Evolutionary conservation across 352 stramenopile genomes (phyloP), one percentile per base, ranked within the genome.

Genomic region (Phytophthora sojae): DNA sequence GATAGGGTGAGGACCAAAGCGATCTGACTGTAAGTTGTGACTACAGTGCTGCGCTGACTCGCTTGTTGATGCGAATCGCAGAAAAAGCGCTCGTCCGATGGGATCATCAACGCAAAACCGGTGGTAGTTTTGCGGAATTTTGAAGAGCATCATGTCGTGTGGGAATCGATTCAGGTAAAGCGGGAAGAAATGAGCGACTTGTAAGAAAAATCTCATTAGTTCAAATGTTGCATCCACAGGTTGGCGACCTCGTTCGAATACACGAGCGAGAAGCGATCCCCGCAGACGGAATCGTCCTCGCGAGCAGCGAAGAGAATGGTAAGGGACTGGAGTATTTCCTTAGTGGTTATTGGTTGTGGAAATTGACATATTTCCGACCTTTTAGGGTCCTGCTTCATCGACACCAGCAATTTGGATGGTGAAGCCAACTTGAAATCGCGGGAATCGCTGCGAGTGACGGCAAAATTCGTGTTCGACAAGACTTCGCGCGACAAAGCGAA

Each of bases 281-380:
- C 3, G 95, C 96, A 0, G 96, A 99, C 71, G 80, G 98, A 6
- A 83, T 99, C 6, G 76, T 98, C 30, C 74, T 99, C 2, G 81
- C 89, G 1, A 94, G 86, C 51, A 92, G 78, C 44, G 90, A 98
- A 61, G 80, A 92, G 6, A 83, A 96, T 26, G 95, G 83, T 89
- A 57, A 23, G 25, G n/a, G 15, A 14, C 45, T 14, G 45, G 3
- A 17, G 15, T 4, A 3, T 42, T 42, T n/a, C 6, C 8, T 14
- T 19, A 9, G 17, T 9, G 21, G 6, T 12, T 49, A 23, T 23
- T 19, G 42, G 7, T 5, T 2, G 42, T 21, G 4, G 12, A n/a
- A 44, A n/a, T 12, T 44, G 12, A 44, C 12, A 44, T 9, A 32
- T 32, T 32, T 6, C 12, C 12, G 5, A 44, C 37, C 12, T 6